Conservation (phyloP, 164 flowering plant genomes). For the Amborella trichopoda region DNA sequence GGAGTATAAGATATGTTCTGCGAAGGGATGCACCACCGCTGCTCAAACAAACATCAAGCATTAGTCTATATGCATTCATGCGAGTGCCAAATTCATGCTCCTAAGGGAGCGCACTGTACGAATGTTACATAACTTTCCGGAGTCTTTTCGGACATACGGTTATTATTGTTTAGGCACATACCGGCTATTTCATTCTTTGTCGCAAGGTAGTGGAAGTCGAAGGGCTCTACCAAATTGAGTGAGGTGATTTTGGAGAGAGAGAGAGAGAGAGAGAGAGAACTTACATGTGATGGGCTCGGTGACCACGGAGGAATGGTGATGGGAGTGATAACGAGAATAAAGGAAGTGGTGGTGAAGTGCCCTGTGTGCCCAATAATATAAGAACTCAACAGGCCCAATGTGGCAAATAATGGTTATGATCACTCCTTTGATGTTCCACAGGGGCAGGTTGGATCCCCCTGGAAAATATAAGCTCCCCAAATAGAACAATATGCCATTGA, state of each 20-base stretch:
- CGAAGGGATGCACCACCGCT: conserved; percentile 59
- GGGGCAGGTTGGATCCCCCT: conserved; percentile 13
- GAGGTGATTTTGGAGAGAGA: background rate
- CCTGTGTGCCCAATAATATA: conserved; percentile 46
- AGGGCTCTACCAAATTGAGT: too few species aligned
- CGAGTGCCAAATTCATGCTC: too few species aligned
- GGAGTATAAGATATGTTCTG: conserved; percentile 27
- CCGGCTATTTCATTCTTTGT: too few species aligned
- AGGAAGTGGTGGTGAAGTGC: conserved; percentile 46
- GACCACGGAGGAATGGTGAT: conserved; percentile 42
- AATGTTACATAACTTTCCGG: too few species aligned
- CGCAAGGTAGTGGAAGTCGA: too few species aligned
- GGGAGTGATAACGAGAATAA: conserved; percentile 42
- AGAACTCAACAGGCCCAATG: conserved; percentile 34
- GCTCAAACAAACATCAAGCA: too few species aligned
- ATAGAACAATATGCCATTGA: conserved; percentile 18
- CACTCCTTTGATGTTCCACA: conserved; percentile 29
- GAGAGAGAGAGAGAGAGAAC: background rate
- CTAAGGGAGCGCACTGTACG: too few species aligned
- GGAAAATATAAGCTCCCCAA: background rate
- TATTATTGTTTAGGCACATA: too few species aligned
- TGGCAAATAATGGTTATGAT: conserved; percentile 18
- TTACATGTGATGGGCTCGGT: conserved; percentile 44
- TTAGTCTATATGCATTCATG: too few species aligned
- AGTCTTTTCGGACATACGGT: too few species aligned